These are phyloP conservation scores for Endocalyx cinctus DNA, from an alignment of 2,329 filamentous ascomycete species.

Conservation along the genomic window DNA sequence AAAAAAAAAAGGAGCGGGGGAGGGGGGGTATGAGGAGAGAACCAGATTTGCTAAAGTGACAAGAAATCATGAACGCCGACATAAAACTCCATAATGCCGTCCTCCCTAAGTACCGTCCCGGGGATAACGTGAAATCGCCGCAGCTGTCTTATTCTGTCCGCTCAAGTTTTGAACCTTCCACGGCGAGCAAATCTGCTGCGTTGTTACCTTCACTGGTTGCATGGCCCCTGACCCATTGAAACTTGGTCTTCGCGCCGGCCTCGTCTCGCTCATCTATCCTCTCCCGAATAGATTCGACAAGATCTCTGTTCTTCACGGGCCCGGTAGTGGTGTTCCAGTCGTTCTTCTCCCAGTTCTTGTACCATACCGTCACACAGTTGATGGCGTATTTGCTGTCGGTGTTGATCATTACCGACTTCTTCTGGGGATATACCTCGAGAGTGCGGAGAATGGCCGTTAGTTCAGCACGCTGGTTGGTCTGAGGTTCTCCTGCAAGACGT, in stretches of 20 bases:
- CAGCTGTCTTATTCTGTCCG: too few species aligned
- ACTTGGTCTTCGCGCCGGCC: slow-evolving; percentile 58
- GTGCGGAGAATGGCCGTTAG: slow-evolving; percentile 82
- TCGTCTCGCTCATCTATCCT: slow-evolving; percentile 66
- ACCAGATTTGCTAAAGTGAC: too few species aligned
- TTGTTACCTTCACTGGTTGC: slow-evolving; percentile 67
- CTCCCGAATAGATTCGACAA: slow-evolving; percentile 68
- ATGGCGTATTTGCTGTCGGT: slow-evolving; percentile 92
- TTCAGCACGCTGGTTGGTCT: slow-evolving; percentile 97
- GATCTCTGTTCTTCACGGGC: slow-evolving; percentile 81
- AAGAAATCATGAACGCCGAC: too few species aligned
- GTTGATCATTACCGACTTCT: slow-evolving; percentile 68
- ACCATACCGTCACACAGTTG: slow-evolving; percentile 85
- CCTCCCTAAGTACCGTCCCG: too few species aligned
- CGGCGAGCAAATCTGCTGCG: slow-evolving; percentile 74
- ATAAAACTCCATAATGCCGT: too few species aligned
- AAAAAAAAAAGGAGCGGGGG: too few species aligned
- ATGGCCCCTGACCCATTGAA: slow-evolving; percentile 91
- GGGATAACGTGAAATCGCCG: too few species aligned
- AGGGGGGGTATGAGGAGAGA: too few species aligned
- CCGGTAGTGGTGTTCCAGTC: slow-evolving; percentile 71
- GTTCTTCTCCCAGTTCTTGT: slow-evolving; percentile 67
- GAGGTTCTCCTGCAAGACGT: slow-evolving; percentile 64
- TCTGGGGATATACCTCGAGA: slow-evolving; percentile 66
- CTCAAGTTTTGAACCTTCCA: slow-evolving; percentile 49